Evolutionary conservation across 2,329 filamentous ascomycete genomes (phyloP).

Genomic region (Beauveria sp.): DNA sequence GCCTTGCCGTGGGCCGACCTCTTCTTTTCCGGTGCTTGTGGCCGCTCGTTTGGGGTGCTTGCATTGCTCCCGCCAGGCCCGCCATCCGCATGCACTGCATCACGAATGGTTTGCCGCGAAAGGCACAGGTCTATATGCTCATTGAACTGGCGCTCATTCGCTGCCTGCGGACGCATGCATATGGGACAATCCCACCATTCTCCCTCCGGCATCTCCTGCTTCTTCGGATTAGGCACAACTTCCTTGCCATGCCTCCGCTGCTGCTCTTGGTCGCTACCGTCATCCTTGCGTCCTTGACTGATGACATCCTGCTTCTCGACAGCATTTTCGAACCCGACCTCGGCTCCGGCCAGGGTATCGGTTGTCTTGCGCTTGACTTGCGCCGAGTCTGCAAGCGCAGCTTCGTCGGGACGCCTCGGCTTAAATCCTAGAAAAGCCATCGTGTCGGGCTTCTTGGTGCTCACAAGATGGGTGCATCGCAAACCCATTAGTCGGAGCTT

Average conservation of each 20-base stretch:
- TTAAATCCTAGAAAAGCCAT: slow-evolving; percentile 71
- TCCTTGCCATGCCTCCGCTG: slow-evolving; percentile 44
- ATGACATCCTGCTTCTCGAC: neutral
- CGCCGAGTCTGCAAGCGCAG: neutral
- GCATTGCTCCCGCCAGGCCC: neutral
- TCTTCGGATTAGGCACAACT: slow-evolving; percentile 38
- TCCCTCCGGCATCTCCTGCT: slow-evolving; percentile 27
- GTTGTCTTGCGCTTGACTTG: neutral
- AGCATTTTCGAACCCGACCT: neutral
- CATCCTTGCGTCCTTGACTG: neutral
- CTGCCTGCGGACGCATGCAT: slow-evolving; percentile 66
- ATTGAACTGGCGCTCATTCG: slow-evolving; percentile 75
- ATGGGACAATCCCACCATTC: slow-evolving; percentile 82
- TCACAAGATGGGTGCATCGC: slow-evolving; percentile 79
- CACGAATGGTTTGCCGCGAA: slow-evolving; percentile 76
- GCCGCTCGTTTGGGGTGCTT: neutral
- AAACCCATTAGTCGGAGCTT: slow-evolving; percentile 81
- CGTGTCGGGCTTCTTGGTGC: slow-evolving; percentile 71
- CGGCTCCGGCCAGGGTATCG: slow-evolving; percentile 10
- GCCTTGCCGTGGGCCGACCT: slow-evolving; percentile 23
- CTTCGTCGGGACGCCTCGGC: slow-evolving; percentile 20
- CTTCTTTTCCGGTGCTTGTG: slow-evolving; percentile 28
- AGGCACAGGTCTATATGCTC: slow-evolving; percentile 89
- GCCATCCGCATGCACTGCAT: slow-evolving; percentile 58
- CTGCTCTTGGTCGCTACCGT: slow-evolving; percentile 31